phyloP scores from a whole-genome alignment of 306 rosid genomes.

The Albizia julibrissin region DNA sequence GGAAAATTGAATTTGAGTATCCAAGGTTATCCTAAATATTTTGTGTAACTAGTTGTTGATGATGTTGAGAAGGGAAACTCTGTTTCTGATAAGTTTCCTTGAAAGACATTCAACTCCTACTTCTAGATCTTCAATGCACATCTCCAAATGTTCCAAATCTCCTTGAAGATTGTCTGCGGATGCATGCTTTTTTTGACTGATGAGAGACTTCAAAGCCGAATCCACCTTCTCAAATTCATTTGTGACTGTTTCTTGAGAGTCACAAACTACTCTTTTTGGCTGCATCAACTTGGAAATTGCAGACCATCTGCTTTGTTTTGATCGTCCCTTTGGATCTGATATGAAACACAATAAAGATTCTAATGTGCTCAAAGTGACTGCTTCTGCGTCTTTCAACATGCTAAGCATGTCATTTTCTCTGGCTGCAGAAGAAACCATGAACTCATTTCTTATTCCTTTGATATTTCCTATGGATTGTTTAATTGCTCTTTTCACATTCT shows the following conservation, averaged over 20 bases:
- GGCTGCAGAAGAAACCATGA: constrained; percentile 6
- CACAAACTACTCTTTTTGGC: constrained; percentile 22
- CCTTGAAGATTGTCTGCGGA: neutral
- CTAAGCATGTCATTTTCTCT: constrained; percentile 16
- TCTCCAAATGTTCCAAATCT: constrained; percentile 21
- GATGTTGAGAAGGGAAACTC: constrained; percentile 43
- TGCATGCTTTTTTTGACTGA: constrained; percentile 14
- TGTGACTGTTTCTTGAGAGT: neutral
- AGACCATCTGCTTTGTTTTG: constrained; percentile 24
- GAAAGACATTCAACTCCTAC: constrained; percentile 21
- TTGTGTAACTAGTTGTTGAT: constrained; percentile 25
- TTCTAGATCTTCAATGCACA: constrained; percentile 36
- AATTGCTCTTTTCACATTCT: constrained; percentile 12
- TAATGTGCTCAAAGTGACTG: constrained; percentile 25
- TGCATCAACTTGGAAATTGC: constrained; percentile 33
- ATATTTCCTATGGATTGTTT: neutral
- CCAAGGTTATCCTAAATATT: neutral
- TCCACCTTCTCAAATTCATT: constrained; percentile 37
- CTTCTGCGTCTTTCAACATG: constrained; percentile 35
- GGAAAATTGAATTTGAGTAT: neutral
- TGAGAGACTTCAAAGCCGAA: constrained; percentile 24
- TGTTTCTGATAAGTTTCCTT: constrained; percentile 20
- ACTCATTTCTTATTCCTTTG: constrained; percentile 34
- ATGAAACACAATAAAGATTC: constrained; percentile 30
- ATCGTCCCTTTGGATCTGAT: constrained; percentile 12